Base-by-base conservation (phyloP, 2,329 filamentous ascomycete species). In the Nannizzia gypsea region DNA sequence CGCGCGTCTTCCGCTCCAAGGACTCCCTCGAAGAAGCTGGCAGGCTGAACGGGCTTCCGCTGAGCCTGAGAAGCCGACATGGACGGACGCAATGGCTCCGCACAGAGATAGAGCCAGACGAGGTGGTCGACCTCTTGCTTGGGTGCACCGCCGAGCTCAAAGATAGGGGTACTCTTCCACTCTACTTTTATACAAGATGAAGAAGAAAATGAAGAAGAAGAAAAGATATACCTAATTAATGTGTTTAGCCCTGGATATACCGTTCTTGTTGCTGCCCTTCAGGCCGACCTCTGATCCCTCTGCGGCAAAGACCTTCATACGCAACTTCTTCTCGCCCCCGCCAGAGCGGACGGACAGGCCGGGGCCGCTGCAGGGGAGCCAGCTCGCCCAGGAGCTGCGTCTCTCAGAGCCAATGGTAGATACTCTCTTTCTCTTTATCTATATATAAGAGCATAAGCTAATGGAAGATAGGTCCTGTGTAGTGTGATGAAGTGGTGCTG, bases 401-500 rank as follows among this genome's bases (percentile, higher is more conserved):
- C 85, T 99, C 77, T 89, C 88, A 26, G 92, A 96, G 74, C 90
- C 92, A 61, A 90, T 96, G 87, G 92, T 96, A 80, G 65, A 83
- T 55, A 26, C 54, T 58, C 55, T 55, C 56, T 46, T 44, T 38
- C 46, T 17, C 11, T 56, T 13, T 13, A n/a, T n/a, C n/a, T n/a
- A n/a, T n/a, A n/a, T n/a, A n/a, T n/a, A n/a, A n/a, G n/a, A n/a
- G n/a, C n/a, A n/a, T n/a, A n/a, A n/a, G n/a, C 15, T n/a, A 22
- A n/a, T 56, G 44, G 15, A 6, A n/a, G 8, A 24, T 59, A 96
- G 90, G 90, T 95, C 60, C 82, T 99, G 59, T 91, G 90, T 64
- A 93, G 91, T 67, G 90, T 96, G 46, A 80, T 93, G 65, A 99
- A 97, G 78, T 99, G 93, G 93, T 97, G 92, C 74, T 99, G 93